A percentile compares a stretch with the other conserved stretches of the same genome.
Evolutionary conservation across 169 alveolate species (phyloP).

Genomic region (Cryptosporidium tyzzeri): DNA sequence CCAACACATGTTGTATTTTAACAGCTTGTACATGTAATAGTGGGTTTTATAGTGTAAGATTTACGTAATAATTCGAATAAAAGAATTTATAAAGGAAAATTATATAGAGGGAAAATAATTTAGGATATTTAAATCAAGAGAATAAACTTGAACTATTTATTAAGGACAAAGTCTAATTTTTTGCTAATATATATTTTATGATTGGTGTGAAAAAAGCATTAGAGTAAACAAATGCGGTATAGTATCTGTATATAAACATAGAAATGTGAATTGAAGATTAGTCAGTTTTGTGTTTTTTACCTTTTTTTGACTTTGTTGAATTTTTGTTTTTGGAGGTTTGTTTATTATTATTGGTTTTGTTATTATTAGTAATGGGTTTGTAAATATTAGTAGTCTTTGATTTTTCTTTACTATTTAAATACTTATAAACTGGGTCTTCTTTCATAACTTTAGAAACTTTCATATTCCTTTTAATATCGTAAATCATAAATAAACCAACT

Average conservation of each 20-base stretch:
- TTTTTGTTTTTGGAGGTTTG: neutral
- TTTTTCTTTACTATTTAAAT: slow-evolving; percentile 12
- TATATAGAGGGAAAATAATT: neutral
- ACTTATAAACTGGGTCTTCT: slow-evolving; percentile 49
- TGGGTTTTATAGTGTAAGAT: neutral
- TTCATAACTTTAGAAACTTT: slow-evolving; percentile 20
- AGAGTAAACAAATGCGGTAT: neutral
- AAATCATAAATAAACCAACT: slow-evolving; percentile 45
- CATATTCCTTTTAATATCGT: slow-evolving; percentile 66
- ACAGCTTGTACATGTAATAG: neutral
- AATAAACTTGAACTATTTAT: too few relatives aligned
- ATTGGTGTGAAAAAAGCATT: neutral
- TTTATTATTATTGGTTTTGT: neutral
- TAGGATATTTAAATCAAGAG: neutral
- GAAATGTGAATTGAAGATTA: neutral
- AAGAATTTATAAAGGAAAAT: too few relatives aligned
- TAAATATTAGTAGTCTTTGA: neutral
- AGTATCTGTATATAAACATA: neutral
- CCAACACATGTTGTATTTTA: slow-evolving; percentile 5
- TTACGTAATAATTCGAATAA: too few relatives aligned
- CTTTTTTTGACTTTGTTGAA: slow-evolving; percentile 12
- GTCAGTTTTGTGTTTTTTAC: slow-evolving; percentile 35
- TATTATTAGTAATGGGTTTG: neutral
- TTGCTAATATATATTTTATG: too few relatives aligned
- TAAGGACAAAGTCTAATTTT: too few relatives aligned